A percentile compares a stretch with the other conserved stretches of the same genome.
Evolutionary conservation across 2,329 filamentous ascomycete genomes (phyloP).

Genomic region (Coniochaeta hoffmannii): DNA sequence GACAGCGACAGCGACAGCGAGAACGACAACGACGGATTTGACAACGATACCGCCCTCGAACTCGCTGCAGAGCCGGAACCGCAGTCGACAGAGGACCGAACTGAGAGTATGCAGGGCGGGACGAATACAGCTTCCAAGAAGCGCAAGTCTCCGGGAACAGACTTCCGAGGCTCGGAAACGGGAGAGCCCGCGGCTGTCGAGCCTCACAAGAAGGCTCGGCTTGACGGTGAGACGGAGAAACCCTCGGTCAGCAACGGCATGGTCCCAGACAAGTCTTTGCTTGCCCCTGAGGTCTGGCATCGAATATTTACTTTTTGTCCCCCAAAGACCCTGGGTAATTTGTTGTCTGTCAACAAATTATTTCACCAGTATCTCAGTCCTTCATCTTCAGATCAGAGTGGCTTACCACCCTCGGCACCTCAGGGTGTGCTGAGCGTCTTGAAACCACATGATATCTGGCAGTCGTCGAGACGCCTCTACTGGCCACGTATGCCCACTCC

Average conservation of each 20-base stretch:
- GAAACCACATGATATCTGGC: slow-evolving; percentile 64
- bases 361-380: slow-evolving; percentile 56
- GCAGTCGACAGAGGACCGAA: slow-evolving; percentile 6
- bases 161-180: slow-evolving; percentile 1
- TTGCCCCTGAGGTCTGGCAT: slow-evolving; percentile 62
- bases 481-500: slow-evolving; percentile 63
- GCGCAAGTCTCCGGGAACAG: slow-evolving; percentile 16
- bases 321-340: slow-evolving; percentile 53
- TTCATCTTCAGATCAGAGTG: slow-evolving; percentile 23
- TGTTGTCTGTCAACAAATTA: slow-evolving; percentile 59
- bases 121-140: slow-evolving; percentile 11
- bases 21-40: not conserved
- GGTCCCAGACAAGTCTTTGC: slow-evolving; percentile 20
- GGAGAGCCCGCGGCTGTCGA: not conserved
- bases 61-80: slow-evolving; percentile 18
- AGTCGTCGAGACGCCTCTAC: slow-evolving; percentile 56
- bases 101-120: not conserved
- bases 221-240: slow-evolving; percentile 9
- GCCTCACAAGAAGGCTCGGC: slow-evolving; percentile 20
- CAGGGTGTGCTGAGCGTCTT: slow-evolving; percentile 24
- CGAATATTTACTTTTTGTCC: slow-evolving; percentile 60
- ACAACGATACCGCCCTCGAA: slow-evolving; percentile 12
- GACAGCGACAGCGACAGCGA: not conserved
- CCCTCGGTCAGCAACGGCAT: not conserved
- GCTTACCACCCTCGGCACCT: slow-evolving; percentile 22